Evolutionary conservation across 192 early-diverging fungal genomes (phyloP), one percentile per base, ranked within the genome.

Genomic region (Rhizophagus prolifer): DNA sequence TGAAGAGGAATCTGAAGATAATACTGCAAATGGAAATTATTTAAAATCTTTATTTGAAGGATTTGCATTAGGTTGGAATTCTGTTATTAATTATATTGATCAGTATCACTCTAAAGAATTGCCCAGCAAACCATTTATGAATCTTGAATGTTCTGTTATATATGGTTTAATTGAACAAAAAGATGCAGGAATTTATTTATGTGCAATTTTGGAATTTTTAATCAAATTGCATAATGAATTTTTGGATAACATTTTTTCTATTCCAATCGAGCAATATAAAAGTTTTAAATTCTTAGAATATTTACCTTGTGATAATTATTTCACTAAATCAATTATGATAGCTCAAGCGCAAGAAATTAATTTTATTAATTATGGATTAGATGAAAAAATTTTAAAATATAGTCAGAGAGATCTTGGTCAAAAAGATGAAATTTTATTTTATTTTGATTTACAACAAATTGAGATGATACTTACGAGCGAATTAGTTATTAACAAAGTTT

Each of bases 371-470:
- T 73, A 78, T 34, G 70, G 73, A 50, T 74, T 44, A 16, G 58
- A 41, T n/a, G n/a, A 14, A 2, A 25, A 65, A 12, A 46, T 77
- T 47, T 70, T 77, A 14, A 44, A 71, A 70, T 72, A 72, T 28
- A 54, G 46, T 58, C 75, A 72, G 16, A 25, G 34, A 23, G 36
- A 59, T 34, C 21, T 65, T 13, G 41, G 23, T 1, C 9, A 44
- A 12, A 2, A 21, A 70, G 2, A 26, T 58, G 41, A 69, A 71
- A 21, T 9, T 4, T 7, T 10, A 38, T 25, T 30, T 69, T 3
- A 10, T 14, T 77, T 74, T 70, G 66, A 77, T 31, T 41, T 77
- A 23, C 30, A 30, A 72, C 47, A 77, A 7, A 72, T 77, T 23
- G 75, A 72, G 19, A 16, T 3, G 3, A 41, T 74, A 61, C 71